Evolutionary conservation across 768 basidiomycete genomes (phyloP), one percentile per base, ranked within the genome.

Genomic region (Punctularia strigosozonata): DNA sequence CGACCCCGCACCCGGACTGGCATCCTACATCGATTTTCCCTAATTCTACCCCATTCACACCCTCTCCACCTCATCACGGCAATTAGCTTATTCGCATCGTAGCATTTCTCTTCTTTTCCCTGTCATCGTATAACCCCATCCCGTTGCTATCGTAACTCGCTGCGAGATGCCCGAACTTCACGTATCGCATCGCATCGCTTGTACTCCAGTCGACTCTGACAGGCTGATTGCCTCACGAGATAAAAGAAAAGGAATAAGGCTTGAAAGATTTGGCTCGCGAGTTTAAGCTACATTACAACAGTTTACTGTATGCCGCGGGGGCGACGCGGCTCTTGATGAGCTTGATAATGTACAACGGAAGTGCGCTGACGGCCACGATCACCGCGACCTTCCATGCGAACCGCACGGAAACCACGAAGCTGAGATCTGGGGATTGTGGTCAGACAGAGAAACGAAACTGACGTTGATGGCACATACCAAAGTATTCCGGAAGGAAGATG

Each of bases 331-430:
- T 77, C 50, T 80, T 77, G 49, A 94, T 78, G 43, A 83, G 55
- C 60, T 95, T 98, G 65, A 94, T 76, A 47, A 94, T 70, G 55
- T 84, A 95, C 31, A 99, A 61, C 5, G 95, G 95, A 44, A 94
- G 65, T 5, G 91, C 84, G 48, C 90, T 94, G 60, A 99, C 74
- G 5, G 84, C 89, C 3, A 99, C 91, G 51, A 98, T 95, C 34
- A 94, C 76, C 1, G 84, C 84, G 10, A 95, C 86, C 61, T 97
- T 98, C 88, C 87, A 92, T 17, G 79, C 76, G 61, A 97, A 99
- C 18, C 76, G 73, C 24, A 76, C 53, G 4, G 94, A 88, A 4
- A 94, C 66, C 26, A 98, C 92, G 53, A 98, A 98, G 0, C 83
- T 70, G 33, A 95, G 77, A 61, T 99, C 94, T 97, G 51, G 3